phyloP scores from a whole-genome alignment of 176 grass and related monocot species.

The Cenchrus fungigraminus region DNA sequence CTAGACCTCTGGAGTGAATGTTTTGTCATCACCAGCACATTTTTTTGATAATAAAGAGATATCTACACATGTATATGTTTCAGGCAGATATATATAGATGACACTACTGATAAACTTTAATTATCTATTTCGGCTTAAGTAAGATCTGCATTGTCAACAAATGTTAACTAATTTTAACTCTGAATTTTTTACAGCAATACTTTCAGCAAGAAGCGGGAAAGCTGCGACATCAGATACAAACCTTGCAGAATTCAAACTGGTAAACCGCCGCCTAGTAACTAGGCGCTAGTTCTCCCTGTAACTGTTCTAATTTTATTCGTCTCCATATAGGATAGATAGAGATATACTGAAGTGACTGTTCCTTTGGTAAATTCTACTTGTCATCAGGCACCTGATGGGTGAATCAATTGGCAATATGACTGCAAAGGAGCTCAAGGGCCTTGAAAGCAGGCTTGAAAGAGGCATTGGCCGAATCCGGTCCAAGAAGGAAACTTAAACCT shows the following conservation, averaged over 20 bases:
- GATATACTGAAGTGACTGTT: too few species aligned
- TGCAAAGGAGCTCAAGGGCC: slow-evolving; percentile 72
- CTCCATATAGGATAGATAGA: too few species aligned
- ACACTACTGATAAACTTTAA: too few species aligned
- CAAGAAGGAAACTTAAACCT: slow-evolving; percentile 58
- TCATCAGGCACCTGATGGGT: slow-evolving; percentile 67
- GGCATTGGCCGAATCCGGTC: slow-evolving; percentile 64
- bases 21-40: too few species aligned
- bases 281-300: neutral
- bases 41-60: too few species aligned
- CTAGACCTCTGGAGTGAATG: too few species aligned
- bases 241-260: slow-evolving; percentile 75
- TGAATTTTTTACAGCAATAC: slow-evolving; percentile 62
- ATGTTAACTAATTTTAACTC: too few species aligned
- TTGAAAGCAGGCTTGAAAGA: slow-evolving; percentile 72
- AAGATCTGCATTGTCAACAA: too few species aligned
- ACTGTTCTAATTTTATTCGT: neutral
- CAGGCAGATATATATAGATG: too few species aligned
- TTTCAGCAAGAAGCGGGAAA: slow-evolving; percentile 76
- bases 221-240: slow-evolving; percentile 72
- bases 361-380: neutral
- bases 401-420: slow-evolving; percentile 69
- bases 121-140: too few species aligned
- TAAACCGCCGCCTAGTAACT: neutral
- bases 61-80: too few species aligned